Evolutionary conservation across 176 grass and related monocot species (phyloP).

Genomic region (Carex littledalei): DNA sequence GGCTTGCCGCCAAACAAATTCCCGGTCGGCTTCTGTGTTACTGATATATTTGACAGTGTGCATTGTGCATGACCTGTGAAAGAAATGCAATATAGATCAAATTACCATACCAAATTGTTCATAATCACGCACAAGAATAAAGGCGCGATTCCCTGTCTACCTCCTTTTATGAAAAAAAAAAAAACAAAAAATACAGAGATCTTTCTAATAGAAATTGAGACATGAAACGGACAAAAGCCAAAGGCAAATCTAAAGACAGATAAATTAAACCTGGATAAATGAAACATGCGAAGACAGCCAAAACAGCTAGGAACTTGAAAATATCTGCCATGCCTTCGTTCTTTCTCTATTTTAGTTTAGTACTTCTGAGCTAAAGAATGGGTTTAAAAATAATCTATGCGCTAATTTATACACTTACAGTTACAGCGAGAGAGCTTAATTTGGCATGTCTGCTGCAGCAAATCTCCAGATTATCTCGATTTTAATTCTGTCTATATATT

Average conservation of each 20-base stretch:
- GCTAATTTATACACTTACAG: neutral
- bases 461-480: neutral
- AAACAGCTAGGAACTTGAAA: conserved; percentile 1
- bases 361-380: neutral
- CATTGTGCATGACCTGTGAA: conserved; percentile 4
- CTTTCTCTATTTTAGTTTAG: neutral
- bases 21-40: neutral
- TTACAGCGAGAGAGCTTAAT: neutral
- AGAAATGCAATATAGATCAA: neutral
- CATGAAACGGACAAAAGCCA: neutral
- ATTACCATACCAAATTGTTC: neutral
- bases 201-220: neutral
- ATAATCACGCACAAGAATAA: too few relatives aligned
- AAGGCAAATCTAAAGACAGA: neutral
- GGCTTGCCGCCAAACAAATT: neutral
- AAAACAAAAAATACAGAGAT: neutral
- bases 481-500: neutral
- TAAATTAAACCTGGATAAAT: neutral
- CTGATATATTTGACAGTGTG: neutral
- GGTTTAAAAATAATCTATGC: neutral
- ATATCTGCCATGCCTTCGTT: conserved; percentile 1
- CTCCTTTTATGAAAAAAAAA: neutral
- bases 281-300: neutral
- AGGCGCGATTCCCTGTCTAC: too few relatives aligned
- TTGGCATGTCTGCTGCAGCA: neutral